phyloP scores from a whole-genome alignment of 805 yeast genomes.

The Zygosaccharomyces siamensis region DNA sequence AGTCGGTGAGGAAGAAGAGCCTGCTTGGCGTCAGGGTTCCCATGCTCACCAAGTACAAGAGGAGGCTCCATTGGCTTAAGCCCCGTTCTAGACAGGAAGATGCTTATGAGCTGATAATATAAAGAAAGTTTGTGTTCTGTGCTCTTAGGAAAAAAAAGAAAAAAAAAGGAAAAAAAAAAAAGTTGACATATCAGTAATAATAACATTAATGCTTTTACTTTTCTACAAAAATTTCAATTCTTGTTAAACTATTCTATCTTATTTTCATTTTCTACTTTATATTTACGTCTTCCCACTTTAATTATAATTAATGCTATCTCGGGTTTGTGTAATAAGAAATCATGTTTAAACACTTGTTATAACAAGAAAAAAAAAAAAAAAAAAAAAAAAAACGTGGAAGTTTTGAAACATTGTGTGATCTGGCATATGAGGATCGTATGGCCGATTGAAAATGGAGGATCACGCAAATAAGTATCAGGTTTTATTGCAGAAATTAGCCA shows the following conservation, averaged over 20 bases:
- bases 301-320: slow-evolving; percentile 2
- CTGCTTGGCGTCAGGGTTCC: not conserved
- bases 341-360: slow-evolving; percentile 3
- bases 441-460: not conserved
- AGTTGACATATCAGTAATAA: not conserved
- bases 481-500: slow-evolving; percentile 27
- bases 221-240: not conserved
- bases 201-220: not conserved
- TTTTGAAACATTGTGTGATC: not conserved
- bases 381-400: not conserved
- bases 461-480: slow-evolving; percentile 21
- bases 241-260: not conserved
- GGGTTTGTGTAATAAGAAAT: slow-evolving; percentile 2
- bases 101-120: not conserved
- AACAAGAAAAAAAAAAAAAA: not conserved
- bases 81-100: not conserved
- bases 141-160: not conserved
- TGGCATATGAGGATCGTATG: too few species aligned
- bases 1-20: slow-evolving; percentile 1
- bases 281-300: not conserved
- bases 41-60: slow-evolving; percentile 1
- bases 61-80: slow-evolving; percentile 4
- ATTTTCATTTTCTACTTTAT: not conserved
- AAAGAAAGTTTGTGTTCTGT: not conserved
- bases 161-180: not conserved